phyloP scores from a whole-genome alignment of 2,329 filamentous ascomycete species.

The Chaetoscypha palmicola region DNA sequence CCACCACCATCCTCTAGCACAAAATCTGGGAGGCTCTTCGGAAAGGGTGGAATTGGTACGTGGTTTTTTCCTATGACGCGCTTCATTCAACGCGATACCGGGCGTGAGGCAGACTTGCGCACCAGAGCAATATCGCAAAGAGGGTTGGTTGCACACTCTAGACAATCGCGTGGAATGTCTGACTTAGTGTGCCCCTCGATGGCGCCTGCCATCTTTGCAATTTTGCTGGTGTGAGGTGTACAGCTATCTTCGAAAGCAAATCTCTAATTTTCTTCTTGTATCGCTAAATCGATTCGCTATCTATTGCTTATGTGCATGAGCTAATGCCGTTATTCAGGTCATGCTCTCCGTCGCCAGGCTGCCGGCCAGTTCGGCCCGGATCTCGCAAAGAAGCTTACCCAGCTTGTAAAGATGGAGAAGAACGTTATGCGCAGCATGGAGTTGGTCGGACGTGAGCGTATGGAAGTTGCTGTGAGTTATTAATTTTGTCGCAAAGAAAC shows the following conservation, averaged over 20 bases:
- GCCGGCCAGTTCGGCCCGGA: constrained; percentile 73
- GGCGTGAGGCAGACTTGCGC: no score
- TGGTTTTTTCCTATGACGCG: constrained; percentile 29
- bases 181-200: no score
- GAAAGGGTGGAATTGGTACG: constrained; percentile 73
- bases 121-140: neutral
- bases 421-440: constrained; percentile 99
- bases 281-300: neutral
- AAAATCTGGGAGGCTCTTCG: constrained; percentile 85
- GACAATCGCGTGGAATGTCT: no score
- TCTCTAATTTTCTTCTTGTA: neutral
- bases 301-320: constrained; percentile 29
- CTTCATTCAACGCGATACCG: constrained; percentile 33
- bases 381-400: constrained; percentile 92
- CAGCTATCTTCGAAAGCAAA: neutral
- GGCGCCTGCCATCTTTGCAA: no score
- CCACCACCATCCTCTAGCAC: constrained; percentile 87
- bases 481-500: neutral
- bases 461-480: constrained; percentile 87
- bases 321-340: constrained; percentile 50
- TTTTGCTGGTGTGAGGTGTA: no score
- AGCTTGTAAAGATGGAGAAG: constrained; percentile 99
- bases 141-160: no score
- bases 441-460: constrained; percentile 86
- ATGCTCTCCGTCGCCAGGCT: constrained; percentile 67